Evolutionary conservation across 2,329 filamentous ascomycete genomes (phyloP).

Genomic region (Aspergillus sp.): DNA sequence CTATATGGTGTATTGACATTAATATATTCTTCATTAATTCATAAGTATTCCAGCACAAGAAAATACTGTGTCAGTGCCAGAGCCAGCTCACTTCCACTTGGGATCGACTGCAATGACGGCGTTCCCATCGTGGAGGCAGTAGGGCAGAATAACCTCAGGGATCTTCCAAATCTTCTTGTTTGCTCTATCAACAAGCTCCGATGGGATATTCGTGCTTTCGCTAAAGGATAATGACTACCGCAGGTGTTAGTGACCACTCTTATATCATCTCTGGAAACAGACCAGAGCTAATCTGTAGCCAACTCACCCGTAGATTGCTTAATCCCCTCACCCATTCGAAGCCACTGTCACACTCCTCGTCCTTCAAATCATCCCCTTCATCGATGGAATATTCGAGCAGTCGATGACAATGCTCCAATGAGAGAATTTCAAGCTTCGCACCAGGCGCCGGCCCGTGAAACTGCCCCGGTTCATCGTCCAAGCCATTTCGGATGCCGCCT

Average conservation of each 20-base stretch:
- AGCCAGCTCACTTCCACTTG: constrained; percentile 9
- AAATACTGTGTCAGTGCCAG: neutral
- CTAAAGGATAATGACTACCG: constrained; percentile 29
- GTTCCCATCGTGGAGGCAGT: constrained; percentile 9
- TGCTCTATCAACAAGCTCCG: constrained; percentile 22
- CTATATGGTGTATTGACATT: neutral
- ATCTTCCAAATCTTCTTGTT: constrained; percentile 29
- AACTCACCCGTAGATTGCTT: constrained; percentile 23
- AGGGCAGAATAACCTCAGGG: constrained; percentile 26
- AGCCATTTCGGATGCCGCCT: constrained; percentile 22
- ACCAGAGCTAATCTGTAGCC: neutral
- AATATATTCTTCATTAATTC: neutral
- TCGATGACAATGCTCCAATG: constrained; percentile 29
- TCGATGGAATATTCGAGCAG: constrained; percentile 16
- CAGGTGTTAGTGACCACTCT: neutral
- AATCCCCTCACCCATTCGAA: constrained; percentile 29
- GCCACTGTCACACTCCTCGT: constrained; percentile 18
- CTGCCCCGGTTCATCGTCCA: constrained; percentile 7
- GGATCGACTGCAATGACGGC: constrained; percentile 27
- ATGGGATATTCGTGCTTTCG: constrained; percentile 23
- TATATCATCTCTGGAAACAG: neutral
- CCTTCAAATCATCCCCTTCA: constrained; percentile 5
- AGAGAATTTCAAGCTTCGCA: constrained; percentile 23
- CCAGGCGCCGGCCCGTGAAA: constrained; percentile 18
- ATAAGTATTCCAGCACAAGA: neutral